Evolutionary conservation across 2,329 filamentous ascomycete genomes (phyloP).

Genomic region (Bertia moriformis): DNA sequence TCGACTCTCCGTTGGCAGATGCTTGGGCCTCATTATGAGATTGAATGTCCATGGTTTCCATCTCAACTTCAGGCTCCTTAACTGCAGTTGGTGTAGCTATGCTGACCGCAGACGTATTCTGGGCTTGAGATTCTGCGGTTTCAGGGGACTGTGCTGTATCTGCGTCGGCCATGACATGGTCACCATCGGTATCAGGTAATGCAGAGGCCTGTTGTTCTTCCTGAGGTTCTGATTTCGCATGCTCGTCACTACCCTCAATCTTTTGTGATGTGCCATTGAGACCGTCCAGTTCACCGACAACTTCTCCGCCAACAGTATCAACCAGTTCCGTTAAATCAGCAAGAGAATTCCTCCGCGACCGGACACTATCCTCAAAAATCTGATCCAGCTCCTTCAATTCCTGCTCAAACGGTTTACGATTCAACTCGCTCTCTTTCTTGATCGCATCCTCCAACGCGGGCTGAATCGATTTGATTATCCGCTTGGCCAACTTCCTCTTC

Average conservation of each 20-base stretch:
- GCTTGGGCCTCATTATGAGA: not conserved
- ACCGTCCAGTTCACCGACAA: too few relatives aligned
- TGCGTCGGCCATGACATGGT: not conserved
- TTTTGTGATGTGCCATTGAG: slow-evolving; percentile 14
- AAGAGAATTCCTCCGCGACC: slow-evolving; percentile 28
- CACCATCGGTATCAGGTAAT: not conserved
- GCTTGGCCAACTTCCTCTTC: slow-evolving; percentile 70
- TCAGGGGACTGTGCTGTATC: not conserved
- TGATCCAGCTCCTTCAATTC: slow-evolving; percentile 61
- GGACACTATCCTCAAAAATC: slow-evolving; percentile 56
- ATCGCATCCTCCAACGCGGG: slow-evolving; percentile 63
- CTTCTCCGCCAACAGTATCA: too few relatives aligned
- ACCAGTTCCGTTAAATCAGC: slow-evolving; percentile 23
- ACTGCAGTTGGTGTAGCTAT: not conserved
- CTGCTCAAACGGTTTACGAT: slow-evolving; percentile 52
- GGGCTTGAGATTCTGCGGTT: not conserved
- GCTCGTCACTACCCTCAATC: not conserved
- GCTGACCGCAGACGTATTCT: not conserved
- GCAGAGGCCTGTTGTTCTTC: not conserved
- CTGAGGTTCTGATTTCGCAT: not conserved
- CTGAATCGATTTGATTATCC: slow-evolving; percentile 73
- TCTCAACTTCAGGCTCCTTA: not conserved
- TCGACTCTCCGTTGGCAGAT: too few relatives aligned
- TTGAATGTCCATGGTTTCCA: not conserved
- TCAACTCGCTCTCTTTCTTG: slow-evolving; percentile 69